Evolutionary conservation across 345 rosid genomes (phyloP), one percentile per base, ranked within the genome.

Genomic region (Aurinia saxatilis): DNA sequence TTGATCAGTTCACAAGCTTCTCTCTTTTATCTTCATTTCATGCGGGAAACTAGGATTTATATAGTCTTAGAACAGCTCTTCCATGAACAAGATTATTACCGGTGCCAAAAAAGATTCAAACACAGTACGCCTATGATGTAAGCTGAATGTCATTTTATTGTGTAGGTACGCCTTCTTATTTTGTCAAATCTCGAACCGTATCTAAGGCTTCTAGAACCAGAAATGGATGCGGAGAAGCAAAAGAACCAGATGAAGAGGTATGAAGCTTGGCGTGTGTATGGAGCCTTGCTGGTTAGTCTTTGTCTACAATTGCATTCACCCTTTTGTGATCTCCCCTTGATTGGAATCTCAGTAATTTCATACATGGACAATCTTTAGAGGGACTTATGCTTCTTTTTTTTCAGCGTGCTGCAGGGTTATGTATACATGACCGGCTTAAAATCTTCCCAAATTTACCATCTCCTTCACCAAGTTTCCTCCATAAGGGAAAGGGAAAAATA

Each of bases 211-310:
- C 95, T 90, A 50, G 90, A 93, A 81, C 91, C 96, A 10, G 97
- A 90, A 75, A 73, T 87, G 84, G 75, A 82, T 64, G 85, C 80
- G 63, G 96, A 90, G 74, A 83, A 67, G 77, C 96, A 87, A 68
- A 87, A 82, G 76, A 93, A 90, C 72, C 92, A 79, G 79, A 68
- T 83, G 71, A 90, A 93, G 83, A 84, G 87, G 77, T 79, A 80
- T 57, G 97, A 93, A 77, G 97, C 96, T 52, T 87, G 97, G 96
- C 95, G 78, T 45, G 88, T 93, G 46, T 90, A 87, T 76, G 92
- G 90, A 64, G 96, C 95, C 30, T 68, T 90, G 70, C 60, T 85
- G 85, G 97, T 90, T 65, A 80, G 85, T 76, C 17, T 12, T 45
- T 46, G 25, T 68, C 10, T 23, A 9, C 16, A 40, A 40, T 3